Conservation (phyloP, 768 basidiomycete species). For the Agrocybe praecox region DNA sequence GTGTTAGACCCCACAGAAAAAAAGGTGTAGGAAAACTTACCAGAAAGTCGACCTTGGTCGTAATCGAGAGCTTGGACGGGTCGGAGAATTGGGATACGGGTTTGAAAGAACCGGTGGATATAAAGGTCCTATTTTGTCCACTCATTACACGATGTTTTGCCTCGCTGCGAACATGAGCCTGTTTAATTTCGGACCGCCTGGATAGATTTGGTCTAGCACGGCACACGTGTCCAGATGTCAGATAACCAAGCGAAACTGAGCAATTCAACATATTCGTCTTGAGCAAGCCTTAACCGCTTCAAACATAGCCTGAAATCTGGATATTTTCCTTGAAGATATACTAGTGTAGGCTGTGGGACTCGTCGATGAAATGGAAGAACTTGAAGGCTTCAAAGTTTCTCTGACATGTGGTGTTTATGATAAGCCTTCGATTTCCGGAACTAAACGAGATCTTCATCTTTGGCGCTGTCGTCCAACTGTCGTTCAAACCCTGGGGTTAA, state of each 20-base stretch:
- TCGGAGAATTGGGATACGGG: constrained; percentile 2
- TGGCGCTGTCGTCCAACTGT: not conserved
- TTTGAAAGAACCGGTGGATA: constrained; percentile 8
- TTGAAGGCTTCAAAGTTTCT: not conserved
- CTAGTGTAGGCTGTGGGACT: no score
- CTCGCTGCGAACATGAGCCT: constrained; percentile 24
- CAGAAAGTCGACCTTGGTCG: not conserved
- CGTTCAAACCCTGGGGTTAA: not conserved
- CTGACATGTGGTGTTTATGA: not conserved
- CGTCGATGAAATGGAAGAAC: no score
- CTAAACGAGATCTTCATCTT: not conserved
- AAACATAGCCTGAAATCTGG: no score
- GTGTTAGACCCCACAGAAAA: not conserved
- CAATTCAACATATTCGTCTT: not conserved
- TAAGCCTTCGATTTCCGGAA: not conserved
- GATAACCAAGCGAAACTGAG: constrained; percentile 7
- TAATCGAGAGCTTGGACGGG: not conserved
- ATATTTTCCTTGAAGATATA: no score
- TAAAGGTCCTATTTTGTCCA: constrained; percentile 17
- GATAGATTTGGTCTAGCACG: constrained; percentile 7
- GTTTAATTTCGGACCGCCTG: constrained; percentile 17
- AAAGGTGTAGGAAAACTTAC: not conserved
- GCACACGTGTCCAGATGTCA: constrained; percentile 15
- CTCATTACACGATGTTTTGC: constrained; percentile 14
- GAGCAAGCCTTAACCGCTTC: not conserved